Evolutionary conservation across 2,329 filamentous ascomycete genomes (phyloP).

Genomic region (Teratosphaeriaceae sp.): DNA sequence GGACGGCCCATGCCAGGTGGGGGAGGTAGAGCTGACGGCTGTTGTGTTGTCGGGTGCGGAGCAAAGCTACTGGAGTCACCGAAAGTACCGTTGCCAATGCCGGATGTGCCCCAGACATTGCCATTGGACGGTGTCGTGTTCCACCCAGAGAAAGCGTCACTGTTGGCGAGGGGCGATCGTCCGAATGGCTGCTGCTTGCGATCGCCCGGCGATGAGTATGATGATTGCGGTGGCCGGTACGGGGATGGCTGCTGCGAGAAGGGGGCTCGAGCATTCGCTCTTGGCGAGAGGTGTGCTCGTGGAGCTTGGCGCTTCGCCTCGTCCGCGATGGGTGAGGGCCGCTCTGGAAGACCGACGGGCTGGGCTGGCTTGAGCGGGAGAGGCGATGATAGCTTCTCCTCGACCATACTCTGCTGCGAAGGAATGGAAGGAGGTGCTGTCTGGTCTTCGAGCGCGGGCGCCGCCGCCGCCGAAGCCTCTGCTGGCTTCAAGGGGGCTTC

Average conservation of each 20-base stretch:
- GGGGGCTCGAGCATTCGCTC: slow-evolving; percentile 15
- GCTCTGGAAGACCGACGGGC: slow-evolving; percentile 11
- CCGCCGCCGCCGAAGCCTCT: slow-evolving; percentile 11
- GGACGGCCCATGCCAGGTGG: slow-evolving; percentile 28
- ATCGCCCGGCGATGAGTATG: slow-evolving; percentile 32
- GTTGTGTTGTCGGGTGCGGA: slow-evolving; percentile 23
- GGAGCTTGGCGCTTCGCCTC: slow-evolving; percentile 12
- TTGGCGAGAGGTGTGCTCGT: slow-evolving; percentile 17
- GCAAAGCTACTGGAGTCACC: slow-evolving; percentile 33
- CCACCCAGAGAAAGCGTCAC: slow-evolving; percentile 23
- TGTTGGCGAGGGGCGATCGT: slow-evolving; percentile 23
- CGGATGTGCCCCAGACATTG: slow-evolving; percentile 70
- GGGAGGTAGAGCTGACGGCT: slow-evolving; percentile 22
- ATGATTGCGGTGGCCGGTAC: slow-evolving; percentile 35
- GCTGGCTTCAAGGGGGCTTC: slow-evolving; percentile 11
- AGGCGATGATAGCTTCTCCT: slow-evolving; percentile 17
- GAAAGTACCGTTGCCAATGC: slow-evolving; percentile 73
- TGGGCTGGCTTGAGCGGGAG: slow-evolving; percentile 14
- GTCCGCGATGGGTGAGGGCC: slow-evolving; percentile 9
- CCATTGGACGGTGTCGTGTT: slow-evolving; percentile 35
- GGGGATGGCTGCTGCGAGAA: slow-evolving; percentile 17
- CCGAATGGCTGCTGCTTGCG: slow-evolving; percentile 29
- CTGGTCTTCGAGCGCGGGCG: slow-evolving; percentile 13
- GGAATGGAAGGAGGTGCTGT: slow-evolving; percentile 11
- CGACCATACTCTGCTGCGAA: slow-evolving; percentile 1